Base-by-base conservation (phyloP, 1,139 yeast species). In the Yarrowia galli region DNA sequence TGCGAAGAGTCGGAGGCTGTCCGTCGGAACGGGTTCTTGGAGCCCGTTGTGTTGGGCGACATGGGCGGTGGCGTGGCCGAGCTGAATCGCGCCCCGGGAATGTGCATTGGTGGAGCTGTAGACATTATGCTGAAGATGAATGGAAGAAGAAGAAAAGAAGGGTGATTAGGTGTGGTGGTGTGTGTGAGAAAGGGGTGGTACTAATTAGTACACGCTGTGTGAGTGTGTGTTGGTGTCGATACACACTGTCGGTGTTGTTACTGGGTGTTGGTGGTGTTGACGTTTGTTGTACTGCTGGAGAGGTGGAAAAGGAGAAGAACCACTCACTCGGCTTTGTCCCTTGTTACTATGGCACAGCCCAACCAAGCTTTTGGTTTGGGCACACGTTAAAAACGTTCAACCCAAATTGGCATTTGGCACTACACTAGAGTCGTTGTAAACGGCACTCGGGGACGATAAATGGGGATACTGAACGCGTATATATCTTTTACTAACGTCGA, bases 1-100 rank as follows among this genome's bases (percentile, higher is more conserved):
- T 61, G 66, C n/a, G 66, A 61, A 23, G 66, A 61, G 66, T 61
- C 66, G n/a, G 66, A 61, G 7, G 56, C 66, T 2, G 49, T 49
- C 23, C 66, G 54, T 61, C 66, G 36, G 16, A 61, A 61, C 43
- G 66, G 66, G 56, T 61, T 61, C 40, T 23, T 61, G 36, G 66
- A 43, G 64, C 64, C 64, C 49, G 64, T 58, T 3, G 38, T 20
- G 13, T n/a, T 58, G 51, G 64, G 64, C 20, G 64, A 58, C 28
- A 58, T 58, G 40, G 64, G 64, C 28, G 64, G 64, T 20, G 64
- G 64, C 28, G 64, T 43, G 32, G 49, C 40, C 42, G 64, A 42
- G 22, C 9, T 9, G 40, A 58, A 43, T 10, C 64, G 64, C 18
- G 64, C 64, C 16, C 64, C 64, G 40, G 64, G 64, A 18, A 58